These are phyloP conservation scores for Aspergillus sergii DNA, from an alignment of 2,329 filamentous ascomycete genomes.

Conservation along the genomic window DNA sequence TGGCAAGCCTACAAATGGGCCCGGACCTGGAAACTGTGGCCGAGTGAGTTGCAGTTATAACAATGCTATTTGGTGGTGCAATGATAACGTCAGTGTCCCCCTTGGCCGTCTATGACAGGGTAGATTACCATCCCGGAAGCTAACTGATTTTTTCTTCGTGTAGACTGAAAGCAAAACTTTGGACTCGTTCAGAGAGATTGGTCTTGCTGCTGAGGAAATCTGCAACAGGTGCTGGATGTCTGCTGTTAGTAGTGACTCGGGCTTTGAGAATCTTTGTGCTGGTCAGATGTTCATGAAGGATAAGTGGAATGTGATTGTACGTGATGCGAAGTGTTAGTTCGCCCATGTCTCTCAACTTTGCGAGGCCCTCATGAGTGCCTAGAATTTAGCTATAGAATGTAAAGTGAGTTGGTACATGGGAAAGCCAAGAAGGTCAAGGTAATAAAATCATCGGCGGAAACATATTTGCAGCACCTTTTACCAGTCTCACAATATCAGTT, in stretches of 20 bases:
- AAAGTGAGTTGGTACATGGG: too few relatives aligned
- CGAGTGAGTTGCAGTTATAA: background rate
- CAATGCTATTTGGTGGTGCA: background rate
- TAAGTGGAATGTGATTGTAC: background rate
- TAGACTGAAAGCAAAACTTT: background rate
- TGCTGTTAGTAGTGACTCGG: background rate
- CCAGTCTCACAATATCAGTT: too few relatives aligned
- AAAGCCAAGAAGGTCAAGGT: too few relatives aligned
- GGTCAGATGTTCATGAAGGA: background rate
- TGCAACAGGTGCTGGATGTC: background rate
- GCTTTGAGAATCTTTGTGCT: background rate
- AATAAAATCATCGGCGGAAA: too few relatives aligned
- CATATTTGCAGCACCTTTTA: too few relatives aligned
- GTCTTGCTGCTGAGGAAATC: background rate
- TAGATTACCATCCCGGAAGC: background rate
- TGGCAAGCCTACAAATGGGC: background rate
- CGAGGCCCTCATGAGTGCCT: too few relatives aligned
- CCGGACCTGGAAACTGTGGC: background rate
- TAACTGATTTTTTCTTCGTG: background rate
- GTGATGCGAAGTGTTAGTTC: background rate
- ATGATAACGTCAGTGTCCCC: background rate
- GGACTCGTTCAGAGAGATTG: background rate
- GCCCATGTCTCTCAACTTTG: too few relatives aligned
- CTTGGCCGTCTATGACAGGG: background rate
- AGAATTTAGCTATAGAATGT: too few relatives aligned